Base-by-base conservation (phyloP, 116 monocot genomes). In the Zostera marina region DNA sequence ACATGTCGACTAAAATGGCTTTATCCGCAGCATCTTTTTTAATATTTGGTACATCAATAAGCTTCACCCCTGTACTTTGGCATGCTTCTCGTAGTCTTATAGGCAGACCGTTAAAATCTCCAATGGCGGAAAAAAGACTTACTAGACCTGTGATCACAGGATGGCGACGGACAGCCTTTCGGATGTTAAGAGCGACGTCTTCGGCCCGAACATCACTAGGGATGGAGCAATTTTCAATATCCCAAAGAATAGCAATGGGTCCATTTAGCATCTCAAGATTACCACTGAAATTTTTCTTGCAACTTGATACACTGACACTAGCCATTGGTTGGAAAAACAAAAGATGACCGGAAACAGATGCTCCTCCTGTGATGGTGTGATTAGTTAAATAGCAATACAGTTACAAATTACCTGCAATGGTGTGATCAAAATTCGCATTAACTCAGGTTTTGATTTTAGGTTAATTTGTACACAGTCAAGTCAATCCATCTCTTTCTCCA, bases 21-120 rank as follows among this genome's bases (percentile, higher is more conserved):
- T 94, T 94, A 69, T 94, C 88, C 22, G 93, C 88, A 66, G 93
- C 88, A 65, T 94, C 93, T 63, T 94, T 94, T 64, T 79, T 73
- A 5, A 83, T 84, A 68, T 88, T 94, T 3, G 93, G 93, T 38
- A 94, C 93, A 53, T 94, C 93, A 0, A 94, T 82, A 53, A 94
- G 93, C 61, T 94, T 94, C 24, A 94, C 88, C 23, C 93, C 88
- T 13, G 93, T 94, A 53, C 81, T 71, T 54, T 94, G 93, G 59
- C 93, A 94, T 24, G 84, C 88, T 68, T 94, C 88, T 21, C 93
- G 68, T 41, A 88, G 64, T 52, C 88, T 73, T 26, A 84, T 61
- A 8, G 93, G 88, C 42, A 94, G 81, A 46, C 72, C 72, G 67
- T 94, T 94, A 52, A 94, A 94, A 62, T 94, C 88, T 6, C 93